Conservation (phyloP, 169 alveolate genomes). For the Plasmodium coatneyi region DNA sequence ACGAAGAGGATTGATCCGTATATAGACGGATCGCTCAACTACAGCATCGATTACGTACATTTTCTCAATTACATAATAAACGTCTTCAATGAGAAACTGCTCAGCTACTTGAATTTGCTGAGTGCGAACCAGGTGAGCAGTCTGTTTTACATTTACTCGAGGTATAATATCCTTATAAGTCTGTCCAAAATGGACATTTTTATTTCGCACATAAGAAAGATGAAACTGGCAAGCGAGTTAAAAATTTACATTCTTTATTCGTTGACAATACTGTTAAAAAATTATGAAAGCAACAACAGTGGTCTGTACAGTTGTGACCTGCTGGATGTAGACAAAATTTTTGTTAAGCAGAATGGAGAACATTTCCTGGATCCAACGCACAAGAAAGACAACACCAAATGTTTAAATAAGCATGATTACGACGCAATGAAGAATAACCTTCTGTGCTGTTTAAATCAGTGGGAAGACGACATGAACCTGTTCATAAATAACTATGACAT, state of each 20-base stretch:
- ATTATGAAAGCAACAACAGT: constrained; percentile 44
- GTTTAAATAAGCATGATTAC: neutral
- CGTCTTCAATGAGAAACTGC: constrained; percentile 42
- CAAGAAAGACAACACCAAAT: constrained; percentile 4
- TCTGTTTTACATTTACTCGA: constrained; percentile 59
- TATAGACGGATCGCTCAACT: constrained; percentile 6
- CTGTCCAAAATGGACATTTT: constrained; percentile 19
- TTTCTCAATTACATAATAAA: constrained; percentile 58
- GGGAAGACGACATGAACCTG: constrained; percentile 57
- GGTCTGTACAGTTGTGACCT: constrained; percentile 32
- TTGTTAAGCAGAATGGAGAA: constrained; percentile 17
- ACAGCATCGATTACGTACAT: constrained; percentile 20
- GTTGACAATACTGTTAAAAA: constrained; percentile 56
- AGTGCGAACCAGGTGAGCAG: constrained; percentile 53
- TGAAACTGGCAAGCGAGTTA: constrained; percentile 31
- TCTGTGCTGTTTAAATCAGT: constrained; percentile 10
- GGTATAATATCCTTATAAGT: constrained; percentile 53
- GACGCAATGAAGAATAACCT: constrained; percentile 24
- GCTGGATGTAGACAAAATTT: constrained; percentile 47
- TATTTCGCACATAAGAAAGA: constrained; percentile 28
- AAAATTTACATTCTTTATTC: constrained; percentile 69
- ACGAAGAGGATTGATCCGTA: neutral
- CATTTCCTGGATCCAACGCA: neutral
- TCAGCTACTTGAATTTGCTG: constrained; percentile 36
- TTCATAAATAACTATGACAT: constrained; percentile 41